Evolutionary conservation across 2,329 filamentous ascomycete genomes (phyloP).

Genomic region (Hypomyces perniciosus): DNA sequence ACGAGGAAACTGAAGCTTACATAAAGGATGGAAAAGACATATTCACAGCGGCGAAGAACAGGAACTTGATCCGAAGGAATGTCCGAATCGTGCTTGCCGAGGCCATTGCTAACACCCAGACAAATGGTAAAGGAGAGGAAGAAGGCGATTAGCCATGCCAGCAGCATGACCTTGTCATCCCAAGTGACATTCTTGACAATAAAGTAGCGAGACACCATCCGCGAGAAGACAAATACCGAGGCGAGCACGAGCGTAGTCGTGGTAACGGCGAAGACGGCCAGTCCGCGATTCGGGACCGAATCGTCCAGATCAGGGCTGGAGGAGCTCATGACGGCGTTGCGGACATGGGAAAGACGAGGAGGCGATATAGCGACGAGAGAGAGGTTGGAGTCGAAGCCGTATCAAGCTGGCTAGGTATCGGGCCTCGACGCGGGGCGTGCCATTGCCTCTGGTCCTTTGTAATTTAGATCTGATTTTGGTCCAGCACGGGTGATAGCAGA

Average conservation of each 20-base stretch:
- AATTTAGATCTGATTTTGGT: conserved; percentile 10
- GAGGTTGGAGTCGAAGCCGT: background rate
- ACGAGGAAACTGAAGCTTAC: conserved; percentile 30
- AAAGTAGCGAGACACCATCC: conserved; percentile 64
- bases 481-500: background rate
- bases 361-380: background rate
- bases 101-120: conserved; percentile 55
- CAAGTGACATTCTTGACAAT: conserved; percentile 66
- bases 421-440: conserved; percentile 7
- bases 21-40: conserved; percentile 59
- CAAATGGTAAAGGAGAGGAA: conserved; percentile 63
- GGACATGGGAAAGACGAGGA: conserved; percentile 10
- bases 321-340: conserved; percentile 10
- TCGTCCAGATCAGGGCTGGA: conserved; percentile 18
- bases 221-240: conserved; percentile 67
- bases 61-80: conserved; percentile 45
- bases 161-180: conserved; percentile 76
- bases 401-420: conserved; percentile 8
- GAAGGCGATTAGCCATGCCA: conserved; percentile 70
- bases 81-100: conserved; percentile 61
- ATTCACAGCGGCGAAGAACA: conserved; percentile 53
- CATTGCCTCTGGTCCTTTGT: conserved; percentile 6
- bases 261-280: conserved; percentile 64
- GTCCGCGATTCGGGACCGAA: conserved; percentile 45
- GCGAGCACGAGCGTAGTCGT: conserved; percentile 62